Evolutionary conservation across 2,329 filamentous ascomycete genomes (phyloP).

Genomic region (Aspergillus carbonarius): DNA sequence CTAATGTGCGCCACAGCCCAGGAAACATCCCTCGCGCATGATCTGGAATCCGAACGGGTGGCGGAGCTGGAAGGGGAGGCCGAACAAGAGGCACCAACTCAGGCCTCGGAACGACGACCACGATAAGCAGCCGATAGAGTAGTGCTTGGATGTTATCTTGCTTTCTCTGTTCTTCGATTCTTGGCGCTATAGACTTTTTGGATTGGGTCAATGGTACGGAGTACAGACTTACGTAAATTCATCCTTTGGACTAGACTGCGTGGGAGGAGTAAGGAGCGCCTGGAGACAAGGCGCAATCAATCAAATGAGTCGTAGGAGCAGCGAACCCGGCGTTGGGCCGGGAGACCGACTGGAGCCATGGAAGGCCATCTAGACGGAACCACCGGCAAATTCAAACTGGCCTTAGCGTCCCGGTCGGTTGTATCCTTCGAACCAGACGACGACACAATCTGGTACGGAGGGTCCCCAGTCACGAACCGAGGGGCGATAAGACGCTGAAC

Average conservation of each 20-base stretch:
- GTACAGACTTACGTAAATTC: not conserved
- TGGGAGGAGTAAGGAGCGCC: not conserved
- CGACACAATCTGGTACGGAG: not conserved
- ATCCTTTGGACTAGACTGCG: not conserved
- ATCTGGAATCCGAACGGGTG: constrained; percentile 42
- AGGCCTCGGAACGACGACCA: constrained; percentile 7
- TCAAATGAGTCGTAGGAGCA: not conserved
- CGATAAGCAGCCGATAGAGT: not conserved
- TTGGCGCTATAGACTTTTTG: not conserved
- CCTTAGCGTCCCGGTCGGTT: not conserved
- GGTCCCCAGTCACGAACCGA: not conserved
- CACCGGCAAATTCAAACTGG: not conserved
- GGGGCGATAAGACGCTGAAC: not conserved
- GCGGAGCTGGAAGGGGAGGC: constrained; percentile 37
- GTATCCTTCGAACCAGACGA: not conserved
- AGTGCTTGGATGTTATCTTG: not conserved
- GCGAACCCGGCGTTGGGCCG: not conserved
- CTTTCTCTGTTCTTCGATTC: not conserved
- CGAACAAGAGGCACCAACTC: constrained; percentile 16
- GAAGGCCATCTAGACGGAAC: constrained; percentile 1
- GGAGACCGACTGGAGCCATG: not conserved
- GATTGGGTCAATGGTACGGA: not conserved
- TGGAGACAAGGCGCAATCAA: not conserved
- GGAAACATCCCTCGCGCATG: constrained; percentile 54
- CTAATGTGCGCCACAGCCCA: constrained; percentile 51